Base-by-base conservation (phyloP, 2,329 filamentous ascomycete species). In the Cladobotryum mycophilum region DNA sequence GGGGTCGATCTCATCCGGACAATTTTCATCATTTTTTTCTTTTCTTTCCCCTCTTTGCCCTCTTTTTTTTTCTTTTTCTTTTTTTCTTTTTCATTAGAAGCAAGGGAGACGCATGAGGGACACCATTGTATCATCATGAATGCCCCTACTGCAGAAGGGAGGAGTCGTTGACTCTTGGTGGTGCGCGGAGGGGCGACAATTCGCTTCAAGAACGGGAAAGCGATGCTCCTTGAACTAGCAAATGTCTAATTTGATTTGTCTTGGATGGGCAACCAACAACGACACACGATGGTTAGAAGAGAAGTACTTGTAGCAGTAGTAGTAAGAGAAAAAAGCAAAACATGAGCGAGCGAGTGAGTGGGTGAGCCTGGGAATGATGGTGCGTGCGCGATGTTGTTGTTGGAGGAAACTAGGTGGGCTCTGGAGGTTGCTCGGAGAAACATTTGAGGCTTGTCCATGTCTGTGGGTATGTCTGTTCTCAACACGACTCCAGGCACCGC, bases 41-140 rank as follows among this genome's bases (percentile, higher is more conserved):
- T 22, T 17, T 18, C 13, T 30, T 33, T 11, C 17, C 0, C 3
- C 25, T n/a, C n/a, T n/a, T n/a, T n/a, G n/a, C n/a, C n/a, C n/a
- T n/a, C n/a, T n/a, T n/a, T n/a, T n/a, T 30, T 30, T 30, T 30
- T 11, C 2, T 7, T 8, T 30, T 11, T 7, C 8, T 8, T 30
- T 11, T 11, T 30, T 30, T 30, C 25, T 30, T 30, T 30, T 30
- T 30, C 25, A 30, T 30, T 30, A 30, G 25, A 30, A 30, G 25
- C 25, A 30, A 44, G 49, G 49, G 45, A 51, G 40, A 14, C 14
- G 4, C 22, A 33, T 33, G 25, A 13, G 13, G 15, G 37, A 18
- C 48, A 44, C 38, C 33, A 44, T 4, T 15, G 41, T 34, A 43
- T 51, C 40, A 47, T 43, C 35, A 47, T 38, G 41, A 41, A 35